phyloP scores from a whole-genome alignment of 2,329 filamentous ascomycete species.

The Beauveria pseudobassiana region DNA sequence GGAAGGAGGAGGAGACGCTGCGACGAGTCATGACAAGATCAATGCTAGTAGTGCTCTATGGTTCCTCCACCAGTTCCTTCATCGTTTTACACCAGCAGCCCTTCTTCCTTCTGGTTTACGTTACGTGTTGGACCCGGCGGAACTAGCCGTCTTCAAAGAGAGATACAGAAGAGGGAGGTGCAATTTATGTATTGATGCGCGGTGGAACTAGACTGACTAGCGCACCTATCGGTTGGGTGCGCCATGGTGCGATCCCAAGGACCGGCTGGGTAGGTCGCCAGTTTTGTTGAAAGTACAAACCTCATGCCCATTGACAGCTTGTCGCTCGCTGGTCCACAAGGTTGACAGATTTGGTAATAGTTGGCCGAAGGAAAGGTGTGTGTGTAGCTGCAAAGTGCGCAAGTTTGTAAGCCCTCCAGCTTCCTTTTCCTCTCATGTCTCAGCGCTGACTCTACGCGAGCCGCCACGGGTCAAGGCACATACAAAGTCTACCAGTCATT shows the following conservation, averaged over 20 bases:
- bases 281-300: not conserved
- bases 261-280: not conserved
- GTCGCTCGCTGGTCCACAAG: not conserved
- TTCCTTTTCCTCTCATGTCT: slow-evolving; percentile 4
- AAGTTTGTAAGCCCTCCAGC: not conserved
- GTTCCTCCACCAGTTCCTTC: not conserved
- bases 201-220: slow-evolving; percentile 4
- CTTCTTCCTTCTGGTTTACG: not conserved
- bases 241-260: not conserved
- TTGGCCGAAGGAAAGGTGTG: not conserved
- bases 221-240: not conserved
- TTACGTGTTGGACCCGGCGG: not conserved
- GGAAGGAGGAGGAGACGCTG: not conserved
- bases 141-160: not conserved
- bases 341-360: not conserved
- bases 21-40: not conserved
- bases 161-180: not conserved
- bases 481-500: not conserved
- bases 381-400: not conserved
- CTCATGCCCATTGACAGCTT: no score
- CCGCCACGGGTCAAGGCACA: not conserved
- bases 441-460: not conserved
- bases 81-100: not conserved
- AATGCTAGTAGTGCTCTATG: not conserved
- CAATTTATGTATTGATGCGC: not conserved